Conservation (phyloP, 345 rosid species). For the Eucalyptus dawsonii region DNA sequence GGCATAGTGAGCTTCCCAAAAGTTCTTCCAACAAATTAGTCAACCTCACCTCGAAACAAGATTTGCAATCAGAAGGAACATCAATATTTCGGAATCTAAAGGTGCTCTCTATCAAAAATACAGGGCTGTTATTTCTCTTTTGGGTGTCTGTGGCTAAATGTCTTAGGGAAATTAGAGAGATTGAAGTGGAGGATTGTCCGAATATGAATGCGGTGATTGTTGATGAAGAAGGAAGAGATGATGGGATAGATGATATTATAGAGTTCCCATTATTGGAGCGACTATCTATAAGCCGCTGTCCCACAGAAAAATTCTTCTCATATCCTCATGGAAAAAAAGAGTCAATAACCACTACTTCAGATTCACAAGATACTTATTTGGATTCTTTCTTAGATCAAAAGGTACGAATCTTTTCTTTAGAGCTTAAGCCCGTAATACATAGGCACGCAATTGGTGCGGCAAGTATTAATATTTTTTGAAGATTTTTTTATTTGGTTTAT, state of each 20-base stretch:
- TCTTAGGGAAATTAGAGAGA: background rate
- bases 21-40: too few relatives aligned
- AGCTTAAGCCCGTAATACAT: fast-evolving
- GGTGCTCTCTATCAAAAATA: too few relatives aligned
- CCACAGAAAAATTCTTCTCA: background rate
- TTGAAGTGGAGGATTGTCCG: fast-evolving
- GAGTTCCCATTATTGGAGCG: background rate
- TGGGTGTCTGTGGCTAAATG: background rate
- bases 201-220: background rate
- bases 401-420: background rate
- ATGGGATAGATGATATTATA: background rate
- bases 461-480: too few relatives aligned
- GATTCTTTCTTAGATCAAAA: background rate
- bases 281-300: fast-evolving
- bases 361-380: background rate
- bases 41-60: too few relatives aligned
- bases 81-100: too few relatives aligned
- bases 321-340: background rate
- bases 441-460: background rate
- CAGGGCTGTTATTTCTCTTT: background rate
- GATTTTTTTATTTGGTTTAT: background rate
- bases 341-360: background rate
- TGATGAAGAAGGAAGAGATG: background rate
- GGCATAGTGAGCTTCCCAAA: too few relatives aligned
- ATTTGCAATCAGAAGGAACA: too few relatives aligned